Evolutionary conservation across 176 grass and related monocot species (phyloP).

Genomic region (Cymbopogon citratus): DNA sequence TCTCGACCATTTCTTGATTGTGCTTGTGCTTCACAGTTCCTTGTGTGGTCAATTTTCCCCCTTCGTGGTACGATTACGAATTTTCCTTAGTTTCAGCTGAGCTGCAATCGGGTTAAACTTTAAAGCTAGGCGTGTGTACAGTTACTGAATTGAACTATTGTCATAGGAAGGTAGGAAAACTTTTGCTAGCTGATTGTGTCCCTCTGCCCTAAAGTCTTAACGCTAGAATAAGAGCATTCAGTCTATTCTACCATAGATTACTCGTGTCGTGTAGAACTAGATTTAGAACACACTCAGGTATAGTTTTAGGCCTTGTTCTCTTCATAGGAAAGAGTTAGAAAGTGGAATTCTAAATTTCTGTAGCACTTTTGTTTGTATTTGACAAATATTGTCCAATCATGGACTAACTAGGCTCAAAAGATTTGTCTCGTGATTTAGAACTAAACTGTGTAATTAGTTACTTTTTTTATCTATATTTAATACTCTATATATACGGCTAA

Average conservation of each 20-base stretch:
- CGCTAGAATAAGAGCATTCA: background rate
- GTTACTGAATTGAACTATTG: background rate
- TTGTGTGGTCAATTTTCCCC: background rate
- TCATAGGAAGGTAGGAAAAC: background rate
- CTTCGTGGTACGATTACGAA: background rate
- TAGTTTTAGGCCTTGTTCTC: no score
- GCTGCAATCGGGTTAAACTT: no score
- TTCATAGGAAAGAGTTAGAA: no score
- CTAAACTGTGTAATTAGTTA: no score
- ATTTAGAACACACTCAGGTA: background rate
- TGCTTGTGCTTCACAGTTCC: background rate
- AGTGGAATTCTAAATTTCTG: no score
- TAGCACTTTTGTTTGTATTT: no score
- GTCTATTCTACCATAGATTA: background rate
- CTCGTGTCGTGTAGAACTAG: background rate
- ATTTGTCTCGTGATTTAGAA: no score
- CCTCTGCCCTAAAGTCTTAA: background rate
- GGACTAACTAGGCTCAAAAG: no score
- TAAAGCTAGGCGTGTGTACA: background rate
- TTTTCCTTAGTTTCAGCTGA: background rate
- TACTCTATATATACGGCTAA: no score
- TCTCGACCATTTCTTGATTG: background rate
- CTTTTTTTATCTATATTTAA: no score
- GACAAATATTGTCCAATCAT: no score
- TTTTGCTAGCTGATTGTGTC: background rate